Evolutionary conservation across 768 basidiomycete species (phyloP), one percentile per base, ranked within the genome.

Genomic region (Lactarius evosmus): DNA sequence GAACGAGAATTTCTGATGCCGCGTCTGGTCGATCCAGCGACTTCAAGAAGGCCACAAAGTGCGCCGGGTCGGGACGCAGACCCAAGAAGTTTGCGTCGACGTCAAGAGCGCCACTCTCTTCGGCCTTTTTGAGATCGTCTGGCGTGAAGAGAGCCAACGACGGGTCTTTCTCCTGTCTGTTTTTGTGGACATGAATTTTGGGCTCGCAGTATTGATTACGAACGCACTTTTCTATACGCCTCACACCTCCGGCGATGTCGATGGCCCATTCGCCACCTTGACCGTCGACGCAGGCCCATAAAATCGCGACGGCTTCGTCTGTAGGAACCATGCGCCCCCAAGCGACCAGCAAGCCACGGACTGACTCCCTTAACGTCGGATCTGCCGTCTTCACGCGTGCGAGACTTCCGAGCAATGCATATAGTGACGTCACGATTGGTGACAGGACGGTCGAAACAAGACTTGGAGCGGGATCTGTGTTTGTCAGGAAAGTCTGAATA

Each of bases 401-500:
- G 9, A 93, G 70, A 62, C 84, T 76, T 62, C 78, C 79, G 4
- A 82, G 74, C 1, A 95, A 75, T 1, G 85, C 79, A 73, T 93
- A 93, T 7, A 96, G 73, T 0, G 82, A 74, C 0, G 87, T 75
- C 0, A 89, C 67, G 36, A 95, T 82, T 0, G 91, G 90, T 1
- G 87, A 85, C 9, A 94, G 72, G 7, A 93, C 69, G 22, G 77
- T 72, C 0, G 85, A 79, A 44, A 92, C 80, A 46, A 92, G 78
- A 2, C 75, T 73, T 0, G 92, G 89, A 4, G 90, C 88, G 6
- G 93, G 92, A 66, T 95, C 91, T 6, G 86, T 84, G 67, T 94
- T 90, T 6, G 85, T 80, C 3, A 91, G 74, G 30, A 95, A 75
- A 0, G 78, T 77, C 56, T 81, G 76, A 22, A 93, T 72, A 5